Base-by-base conservation (phyloP, 2,329 filamentous ascomycete genomes). In the Cladorrhinum sp. region DNA sequence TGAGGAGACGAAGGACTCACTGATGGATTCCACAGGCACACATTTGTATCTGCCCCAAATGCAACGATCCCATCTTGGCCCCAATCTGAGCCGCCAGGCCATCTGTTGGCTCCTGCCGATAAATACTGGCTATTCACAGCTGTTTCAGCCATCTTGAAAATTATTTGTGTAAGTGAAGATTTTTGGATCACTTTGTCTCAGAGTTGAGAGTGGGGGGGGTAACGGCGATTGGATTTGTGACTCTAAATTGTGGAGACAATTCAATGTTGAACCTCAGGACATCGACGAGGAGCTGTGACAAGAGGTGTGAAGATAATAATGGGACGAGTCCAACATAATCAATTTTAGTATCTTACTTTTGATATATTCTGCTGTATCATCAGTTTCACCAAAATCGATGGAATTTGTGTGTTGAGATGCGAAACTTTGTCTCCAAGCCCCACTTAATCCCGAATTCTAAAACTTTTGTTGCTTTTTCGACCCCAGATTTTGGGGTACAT, bases 61-160 rank as follows among this genome's bases (percentile, higher is more conserved):
- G 92, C 95, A 57, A 99, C 80, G 50, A 92, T 73, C 9, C 89
- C 90, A 64, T 82, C 77, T 20, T 76, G 71, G 71, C 90, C 86
- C 95, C 95, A 99, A 77, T 98, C 93, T 25, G 93, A 93, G 25
- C 92, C 90, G 16, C 89, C 87, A 18, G 93, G 90, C 70, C 98
- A 91, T 68, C 93, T 84, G 75, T 98, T 99, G 51, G 92, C 93
- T 62, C 95, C 95, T 64, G 88, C 86, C 51, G 91, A 88, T 66
- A 95, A 73, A 66, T 86, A 85, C 64, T 80, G 76, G 65, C 78
- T 71, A 25, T 74, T 74, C 25, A 79, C 66, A 0, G 58, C 61
- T 27, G 61, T 52, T 50, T 64, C 66, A 6, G 60, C 57, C 71
- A 70, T 65, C 23, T 36, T 36, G 32, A 2, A n/a, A 45, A 16